These are phyloP conservation scores for Cryptosporidium ubiquitum DNA, from an alignment of 169 alveolate species.

Conservation along the genomic window DNA sequence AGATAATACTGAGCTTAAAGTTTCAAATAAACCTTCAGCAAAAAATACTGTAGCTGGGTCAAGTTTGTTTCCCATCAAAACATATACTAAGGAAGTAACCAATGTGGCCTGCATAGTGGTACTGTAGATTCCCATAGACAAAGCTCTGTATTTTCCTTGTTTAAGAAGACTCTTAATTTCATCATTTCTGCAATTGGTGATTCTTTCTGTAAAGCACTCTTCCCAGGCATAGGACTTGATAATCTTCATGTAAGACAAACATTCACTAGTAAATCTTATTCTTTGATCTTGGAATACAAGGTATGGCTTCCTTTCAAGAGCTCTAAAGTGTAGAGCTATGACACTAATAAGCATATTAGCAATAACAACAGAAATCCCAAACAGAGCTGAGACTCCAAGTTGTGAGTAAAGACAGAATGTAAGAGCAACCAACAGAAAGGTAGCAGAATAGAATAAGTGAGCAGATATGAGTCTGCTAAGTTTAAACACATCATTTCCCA, in stretches of 20 bases:
- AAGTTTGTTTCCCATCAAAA: constrained; percentile 49
- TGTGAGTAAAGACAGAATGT: constrained; percentile 46
- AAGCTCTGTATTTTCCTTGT: constrained; percentile 58
- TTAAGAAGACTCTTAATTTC: constrained; percentile 78
- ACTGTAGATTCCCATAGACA: constrained; percentile 67
- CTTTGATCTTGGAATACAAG: constrained; percentile 53
- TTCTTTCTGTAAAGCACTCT: constrained; percentile 78
- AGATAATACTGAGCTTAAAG: constrained; percentile 36
- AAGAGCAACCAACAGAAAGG: constrained; percentile 30
- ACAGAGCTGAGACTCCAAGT: constrained; percentile 64
- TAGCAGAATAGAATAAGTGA: constrained; percentile 59
- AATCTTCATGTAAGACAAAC: constrained; percentile 79
- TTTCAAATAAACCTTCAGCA: constrained; percentile 69
- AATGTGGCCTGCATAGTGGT: constrained; percentile 73
- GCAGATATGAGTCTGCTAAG: constrained; percentile 65
- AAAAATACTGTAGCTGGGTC: constrained; percentile 68
- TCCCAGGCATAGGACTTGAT: constrained; percentile 90
- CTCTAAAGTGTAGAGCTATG: constrained; percentile 36
- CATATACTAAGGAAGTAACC: constrained; percentile 56
- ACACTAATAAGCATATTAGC: constrained; percentile 34
- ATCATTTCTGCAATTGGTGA: constrained; percentile 77
- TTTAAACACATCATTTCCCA: constrained; percentile 60
- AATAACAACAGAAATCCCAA: constrained; percentile 52
- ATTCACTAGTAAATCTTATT: constrained; percentile 52
- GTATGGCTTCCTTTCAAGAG: constrained; percentile 62